Conservation (phyloP, 108 stramenopile species). For the Nannochloropsis salina region DNA sequence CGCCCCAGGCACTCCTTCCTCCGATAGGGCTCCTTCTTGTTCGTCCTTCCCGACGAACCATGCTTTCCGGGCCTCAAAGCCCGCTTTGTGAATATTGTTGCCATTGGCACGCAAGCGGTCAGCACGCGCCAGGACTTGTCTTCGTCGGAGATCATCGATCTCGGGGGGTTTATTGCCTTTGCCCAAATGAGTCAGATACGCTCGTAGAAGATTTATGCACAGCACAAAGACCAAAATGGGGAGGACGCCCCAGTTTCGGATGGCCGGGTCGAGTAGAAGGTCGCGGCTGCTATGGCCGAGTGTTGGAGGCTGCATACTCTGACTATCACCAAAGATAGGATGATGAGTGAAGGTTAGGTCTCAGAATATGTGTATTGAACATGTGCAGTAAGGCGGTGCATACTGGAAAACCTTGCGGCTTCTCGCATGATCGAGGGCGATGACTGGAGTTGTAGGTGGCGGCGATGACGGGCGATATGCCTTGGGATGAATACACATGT, state of each 20-base stretch:
- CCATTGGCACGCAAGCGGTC: slow-evolving; percentile 47
- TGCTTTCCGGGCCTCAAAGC: slow-evolving; percentile 48
- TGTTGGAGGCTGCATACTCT: neutral
- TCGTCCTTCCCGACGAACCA: slow-evolving; percentile 47
- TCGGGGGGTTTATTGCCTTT: slow-evolving; percentile 42
- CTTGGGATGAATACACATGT: too few relatives aligned
- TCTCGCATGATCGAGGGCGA: too few relatives aligned
- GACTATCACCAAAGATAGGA: too few relatives aligned
- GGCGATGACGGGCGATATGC: too few relatives aligned
- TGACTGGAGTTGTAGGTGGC: too few relatives aligned
- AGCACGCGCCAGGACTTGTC: slow-evolving; percentile 47
- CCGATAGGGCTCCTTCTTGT: slow-evolving; percentile 37
- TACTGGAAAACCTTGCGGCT: too few relatives aligned
- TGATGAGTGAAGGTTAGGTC: too few relatives aligned
- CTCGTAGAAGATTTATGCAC: slow-evolving; percentile 44
- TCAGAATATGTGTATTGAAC: neutral
- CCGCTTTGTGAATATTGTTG: slow-evolving; percentile 30
- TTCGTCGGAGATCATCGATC: slow-evolving; percentile 34
- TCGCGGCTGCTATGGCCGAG: slow-evolving; percentile 24
- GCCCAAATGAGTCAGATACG: slow-evolving; percentile 30
- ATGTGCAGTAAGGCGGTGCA: neutral
- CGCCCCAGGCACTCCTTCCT: slow-evolving; percentile 48
- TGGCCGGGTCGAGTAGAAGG: slow-evolving; percentile 55
- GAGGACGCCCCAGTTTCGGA: slow-evolving; percentile 58
- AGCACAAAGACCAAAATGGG: slow-evolving; percentile 52